Evolutionary conservation across 108 stramenopile species (phyloP), one percentile per base, ranked within the genome.

Genomic region (Cyclotella atomus): DNA sequence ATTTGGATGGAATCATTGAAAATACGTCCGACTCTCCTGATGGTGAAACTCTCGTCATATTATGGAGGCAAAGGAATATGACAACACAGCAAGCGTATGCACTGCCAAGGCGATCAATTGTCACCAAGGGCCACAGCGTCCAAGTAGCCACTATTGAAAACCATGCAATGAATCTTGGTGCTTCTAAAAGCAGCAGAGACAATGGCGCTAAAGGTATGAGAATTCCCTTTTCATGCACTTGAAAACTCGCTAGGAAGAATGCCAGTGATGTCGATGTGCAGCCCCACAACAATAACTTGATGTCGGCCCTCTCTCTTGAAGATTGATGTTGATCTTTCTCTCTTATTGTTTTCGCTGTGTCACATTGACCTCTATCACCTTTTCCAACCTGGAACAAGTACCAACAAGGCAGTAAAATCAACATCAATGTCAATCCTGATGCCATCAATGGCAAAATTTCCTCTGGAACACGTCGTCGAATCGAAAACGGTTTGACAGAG

Each of bases 171-270:
- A 91, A 89, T 0, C 34, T 25, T 46, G 81, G 72, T 19, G 86
- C 88, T 46, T 89, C 84, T 55, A 65, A 36, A 41, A 72, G 34
- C 72, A 95, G 59, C 38, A 96, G 65, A 17, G 88, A 71, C n/a
- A 89, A 65, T 0, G 96, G 96, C 24, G 91, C 90, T 32, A 94
- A 73, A 12, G 94, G 77, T 65, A 98, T 71, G 32, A 98, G 84
- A 38, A 97, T 89, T 12, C 91, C 90, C 77, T 98, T 98, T 77
- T 98, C 97, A 71, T 98, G 97, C 45, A 97, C 97, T 81, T 97
- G 97, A 81, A 93, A 96, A 25, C 92, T 94, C 15, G 93, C 95
- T 61, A 98, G 81, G 70, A 98, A 98, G 78, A 98, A 97, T 45
- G 94, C 84, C 38, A 98, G 83, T 10, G 92, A 82, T 46, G 88